A percentile compares a stretch with the other conserved stretches of the same genome.
phyloP scores from a whole-genome alignment of 2,329 filamentous ascomycete species.

The Penicillium sp. region DNA sequence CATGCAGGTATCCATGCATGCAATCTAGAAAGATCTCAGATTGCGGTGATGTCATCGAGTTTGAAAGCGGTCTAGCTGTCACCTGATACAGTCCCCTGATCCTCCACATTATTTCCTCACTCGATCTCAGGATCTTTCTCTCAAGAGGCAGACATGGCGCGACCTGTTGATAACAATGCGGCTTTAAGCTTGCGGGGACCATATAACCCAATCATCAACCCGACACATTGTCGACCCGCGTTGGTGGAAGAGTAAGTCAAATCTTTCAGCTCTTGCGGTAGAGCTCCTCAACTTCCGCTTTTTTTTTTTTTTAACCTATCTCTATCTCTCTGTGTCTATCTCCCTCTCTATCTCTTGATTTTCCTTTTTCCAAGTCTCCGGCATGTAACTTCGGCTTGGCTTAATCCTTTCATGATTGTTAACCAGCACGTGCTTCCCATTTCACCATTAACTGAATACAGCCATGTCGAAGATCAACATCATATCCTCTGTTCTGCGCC shows the following conservation, averaged over 20 bases:
- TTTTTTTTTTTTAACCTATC: too few relatives aligned
- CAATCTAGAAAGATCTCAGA: neutral
- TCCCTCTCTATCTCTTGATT: too few relatives aligned
- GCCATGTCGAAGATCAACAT: constrained; percentile 31
- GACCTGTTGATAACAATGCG: neutral
- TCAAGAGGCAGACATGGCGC: constrained; percentile 9
- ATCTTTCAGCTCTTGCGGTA: neutral
- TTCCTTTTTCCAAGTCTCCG: neutral
- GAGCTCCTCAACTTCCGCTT: neutral
- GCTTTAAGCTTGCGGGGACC: constrained; percentile 21
- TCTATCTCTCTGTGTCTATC: too few relatives aligned
- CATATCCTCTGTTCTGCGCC: constrained; percentile 56
- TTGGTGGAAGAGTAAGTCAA: constrained; percentile 49
- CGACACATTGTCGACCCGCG: constrained; percentile 51
- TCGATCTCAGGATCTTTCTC: neutral
- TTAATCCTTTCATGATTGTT: neutral
- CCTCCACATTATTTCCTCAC: neutral
- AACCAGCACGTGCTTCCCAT: too few relatives aligned
- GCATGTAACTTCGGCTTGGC: neutral
- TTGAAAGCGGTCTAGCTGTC: neutral
- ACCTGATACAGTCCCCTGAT: neutral
- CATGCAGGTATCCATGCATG: too few relatives aligned
- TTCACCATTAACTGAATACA: constrained; percentile 8
- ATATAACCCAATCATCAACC: constrained; percentile 56
- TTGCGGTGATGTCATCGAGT: neutral